These are phyloP conservation scores for Cubamyces lactineus DNA, from an alignment of 768 basidiomycete genomes.

Conservation along the genomic window DNA sequence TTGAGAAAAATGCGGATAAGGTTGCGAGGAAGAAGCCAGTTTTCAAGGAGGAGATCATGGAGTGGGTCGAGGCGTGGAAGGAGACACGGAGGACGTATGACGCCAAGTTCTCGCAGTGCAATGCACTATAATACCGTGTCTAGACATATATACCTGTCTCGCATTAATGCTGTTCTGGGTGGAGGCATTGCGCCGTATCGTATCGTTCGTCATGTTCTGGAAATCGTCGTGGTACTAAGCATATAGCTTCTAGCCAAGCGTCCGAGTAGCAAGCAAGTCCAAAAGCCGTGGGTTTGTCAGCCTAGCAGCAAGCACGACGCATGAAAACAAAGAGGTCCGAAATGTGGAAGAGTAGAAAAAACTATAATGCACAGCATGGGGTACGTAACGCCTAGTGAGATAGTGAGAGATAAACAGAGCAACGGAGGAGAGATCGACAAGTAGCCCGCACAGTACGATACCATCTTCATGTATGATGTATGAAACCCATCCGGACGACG, in stretches of 20 bases:
- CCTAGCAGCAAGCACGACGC: neutral
- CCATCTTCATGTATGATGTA: neutral
- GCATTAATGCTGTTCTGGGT: neutral
- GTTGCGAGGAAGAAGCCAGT: constrained; percentile 20
- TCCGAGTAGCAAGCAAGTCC: constrained; percentile 14
- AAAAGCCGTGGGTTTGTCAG: neutral
- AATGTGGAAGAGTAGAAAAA: neutral
- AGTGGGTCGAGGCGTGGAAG: constrained; percentile 31
- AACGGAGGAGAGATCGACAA: constrained; percentile 12
- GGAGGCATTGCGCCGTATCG: neutral
- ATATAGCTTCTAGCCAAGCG: constrained; percentile 1
- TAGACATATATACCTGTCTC: neutral
- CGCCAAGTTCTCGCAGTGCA: constrained; percentile 11
- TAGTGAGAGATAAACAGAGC: constrained; percentile 16
- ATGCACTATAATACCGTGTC: neutral
- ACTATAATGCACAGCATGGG: constrained; percentile 20
- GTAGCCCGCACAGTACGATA: constrained; percentile 20
- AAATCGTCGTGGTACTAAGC: constrained; percentile 4
- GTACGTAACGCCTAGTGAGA: neutral
- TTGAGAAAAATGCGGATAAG: constrained; percentile 27
- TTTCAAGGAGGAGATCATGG: constrained; percentile 30
- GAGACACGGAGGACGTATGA: constrained; percentile 26
- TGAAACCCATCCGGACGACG: neutral
- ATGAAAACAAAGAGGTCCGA: constrained; percentile 3
- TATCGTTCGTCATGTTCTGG: neutral